Conservation (phyloP, 441 rosid genomes). For the Gossypium gossypioides region DNA sequence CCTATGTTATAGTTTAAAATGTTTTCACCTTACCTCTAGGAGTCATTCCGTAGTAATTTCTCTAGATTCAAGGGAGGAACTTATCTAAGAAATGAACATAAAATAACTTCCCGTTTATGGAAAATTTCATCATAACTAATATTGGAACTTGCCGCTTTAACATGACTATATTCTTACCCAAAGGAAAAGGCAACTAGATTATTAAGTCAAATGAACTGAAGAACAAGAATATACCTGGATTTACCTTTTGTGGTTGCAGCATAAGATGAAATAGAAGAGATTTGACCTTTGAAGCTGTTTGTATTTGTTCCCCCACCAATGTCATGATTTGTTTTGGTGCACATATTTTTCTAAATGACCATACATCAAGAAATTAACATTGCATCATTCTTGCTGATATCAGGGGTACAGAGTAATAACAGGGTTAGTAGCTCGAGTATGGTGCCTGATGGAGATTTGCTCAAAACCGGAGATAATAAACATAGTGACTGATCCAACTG, state of each 20-base stretch:
- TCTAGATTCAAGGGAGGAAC: neutral
- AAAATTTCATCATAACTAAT: neutral
- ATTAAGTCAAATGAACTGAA: neutral
- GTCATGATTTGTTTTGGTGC: neutral
- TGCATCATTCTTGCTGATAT: conserved; percentile 3
- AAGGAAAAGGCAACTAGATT: too few species aligned
- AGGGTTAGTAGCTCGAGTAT: conserved; percentile 69
- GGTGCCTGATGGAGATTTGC: conserved; percentile 78
- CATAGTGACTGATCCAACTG: conserved; percentile 48
- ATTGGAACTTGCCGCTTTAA: neutral
- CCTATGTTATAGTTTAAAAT: neutral
- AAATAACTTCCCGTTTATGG: neutral
- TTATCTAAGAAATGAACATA: neutral
- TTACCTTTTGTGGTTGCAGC: neutral
- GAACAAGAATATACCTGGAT: neutral
- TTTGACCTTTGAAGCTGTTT: neutral
- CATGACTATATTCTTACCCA: too few species aligned
- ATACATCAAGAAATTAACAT: neutral
- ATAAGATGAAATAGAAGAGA: neutral
- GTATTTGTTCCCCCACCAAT: neutral
- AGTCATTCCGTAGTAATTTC: neutral
- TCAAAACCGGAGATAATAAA: conserved; percentile 62
- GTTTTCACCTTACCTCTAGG: neutral
- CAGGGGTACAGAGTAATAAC: conserved; percentile 68
- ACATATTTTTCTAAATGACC: conserved; percentile 7